phyloP scores from a whole-genome alignment of 2,329 filamentous ascomycete species.

The Ilyonectria mors-panacis region DNA sequence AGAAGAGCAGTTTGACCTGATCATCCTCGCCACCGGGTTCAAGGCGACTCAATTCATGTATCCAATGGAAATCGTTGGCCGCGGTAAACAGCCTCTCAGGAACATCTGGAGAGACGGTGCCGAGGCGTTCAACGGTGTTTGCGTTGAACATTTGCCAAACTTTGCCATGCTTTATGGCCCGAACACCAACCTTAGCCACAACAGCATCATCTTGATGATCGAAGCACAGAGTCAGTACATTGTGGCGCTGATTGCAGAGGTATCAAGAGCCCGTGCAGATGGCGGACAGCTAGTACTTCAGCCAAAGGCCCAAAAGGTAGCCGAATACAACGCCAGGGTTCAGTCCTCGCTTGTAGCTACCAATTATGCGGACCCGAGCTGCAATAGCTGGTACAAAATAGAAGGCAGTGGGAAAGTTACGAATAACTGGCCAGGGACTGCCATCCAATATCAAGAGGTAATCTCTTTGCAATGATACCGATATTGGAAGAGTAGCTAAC shows the following conservation, averaged over 20 bases:
- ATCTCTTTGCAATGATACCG: background rate
- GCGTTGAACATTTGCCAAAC: constrained; percentile 6
- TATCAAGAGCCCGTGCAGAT: background rate
- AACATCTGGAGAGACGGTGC: constrained; percentile 3
- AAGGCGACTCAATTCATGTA: constrained; percentile 1
- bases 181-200: constrained; percentile 4
- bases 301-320: constrained; percentile 1
- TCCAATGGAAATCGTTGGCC: background rate
- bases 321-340: constrained; percentile 6
- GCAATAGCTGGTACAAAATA: constrained; percentile 6
- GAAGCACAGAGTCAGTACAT: constrained; percentile 4
- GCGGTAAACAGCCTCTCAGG: constrained; percentile 2
- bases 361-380: constrained; percentile 1
- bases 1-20: constrained; percentile 8
- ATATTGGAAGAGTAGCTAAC: constrained; percentile 3
- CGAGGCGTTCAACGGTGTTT: constrained; percentile 4
- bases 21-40: constrained; percentile 5
- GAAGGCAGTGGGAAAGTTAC: constrained; percentile 4
- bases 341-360: constrained; percentile 1
- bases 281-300: background rate
- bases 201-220: constrained; percentile 8
- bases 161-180: constrained; percentile 4
- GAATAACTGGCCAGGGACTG: constrained; percentile 6
- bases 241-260: background rate
- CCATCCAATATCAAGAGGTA: constrained; percentile 7